Percentiles rank a stretch among this genome's conserved stretches.
Evolutionary conservation across 805 yeast species (phyloP).

Genomic region (Teunomyces aglyptinius): DNA sequence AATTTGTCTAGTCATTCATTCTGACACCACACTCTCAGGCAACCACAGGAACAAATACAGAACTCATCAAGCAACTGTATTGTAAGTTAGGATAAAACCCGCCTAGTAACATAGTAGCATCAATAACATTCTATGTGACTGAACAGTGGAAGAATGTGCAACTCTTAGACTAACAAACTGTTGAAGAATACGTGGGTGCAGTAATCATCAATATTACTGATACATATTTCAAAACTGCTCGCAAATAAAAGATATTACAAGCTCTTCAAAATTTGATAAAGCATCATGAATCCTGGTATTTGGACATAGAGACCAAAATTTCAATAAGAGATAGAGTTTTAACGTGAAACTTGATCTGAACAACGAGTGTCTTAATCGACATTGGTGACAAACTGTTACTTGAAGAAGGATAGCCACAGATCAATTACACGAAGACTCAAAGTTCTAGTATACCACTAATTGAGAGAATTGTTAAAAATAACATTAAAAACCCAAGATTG

Average conservation of each 20-base stretch:
- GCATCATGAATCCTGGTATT: slow-evolving; percentile 19
- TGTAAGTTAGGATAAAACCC: slow-evolving; percentile 30
- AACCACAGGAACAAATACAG: slow-evolving; percentile 21
- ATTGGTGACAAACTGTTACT: slow-evolving; percentile 24
- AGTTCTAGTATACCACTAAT: slow-evolving; percentile 13
- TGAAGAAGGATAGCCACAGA: slow-evolving; percentile 23
- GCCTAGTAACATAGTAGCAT: slow-evolving; percentile 34
- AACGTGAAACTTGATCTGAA: slow-evolving; percentile 29
- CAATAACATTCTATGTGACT: slow-evolving; percentile 63
- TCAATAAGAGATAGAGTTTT: slow-evolving; percentile 34
- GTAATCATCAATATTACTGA: slow-evolving; percentile 27
- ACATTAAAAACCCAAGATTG: slow-evolving; percentile 21
- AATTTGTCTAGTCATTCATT: slow-evolving; percentile 21
- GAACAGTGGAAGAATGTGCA: slow-evolving; percentile 49
- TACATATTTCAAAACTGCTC: slow-evolving; percentile 29
- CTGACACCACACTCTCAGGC: slow-evolving; percentile 12
- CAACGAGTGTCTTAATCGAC: slow-evolving; percentile 23
- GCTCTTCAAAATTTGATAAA: slow-evolving; percentile 25
- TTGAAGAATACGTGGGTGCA: slow-evolving; percentile 44
- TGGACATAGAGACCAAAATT: slow-evolving; percentile 27
- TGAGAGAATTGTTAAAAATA: slow-evolving; percentile 16
- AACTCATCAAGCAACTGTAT: slow-evolving; percentile 32
- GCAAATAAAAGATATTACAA: slow-evolving; percentile 22
- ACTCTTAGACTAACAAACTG: slow-evolving; percentile 40
- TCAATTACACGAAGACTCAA: slow-evolving; percentile 18